A percentile compares a stretch with the other conserved stretches of the same genome.
Conservation (phyloP, 441 rosid genomes). For the Aleurites moluccanus region DNA sequence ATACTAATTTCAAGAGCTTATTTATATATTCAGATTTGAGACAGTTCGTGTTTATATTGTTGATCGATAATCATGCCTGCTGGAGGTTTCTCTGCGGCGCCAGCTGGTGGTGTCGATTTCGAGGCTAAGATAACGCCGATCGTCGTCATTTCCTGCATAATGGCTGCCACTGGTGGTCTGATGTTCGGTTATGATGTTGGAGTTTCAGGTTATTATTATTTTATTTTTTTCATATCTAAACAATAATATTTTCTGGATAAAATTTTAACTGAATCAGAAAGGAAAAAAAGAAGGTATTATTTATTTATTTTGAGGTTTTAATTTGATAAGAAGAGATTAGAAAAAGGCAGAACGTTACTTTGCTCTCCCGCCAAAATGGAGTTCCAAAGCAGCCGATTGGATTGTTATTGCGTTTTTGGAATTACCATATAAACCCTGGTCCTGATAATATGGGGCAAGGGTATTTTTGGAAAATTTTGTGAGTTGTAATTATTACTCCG, state of each 20-base stretch:
- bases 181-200: conserved; percentile 95
- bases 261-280: background rate
- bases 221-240: background rate
- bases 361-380: conserved; percentile 28
- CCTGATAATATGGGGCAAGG: background rate
- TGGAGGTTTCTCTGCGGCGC: conserved; percentile 58
- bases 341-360: too few relatives aligned
- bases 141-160: conserved; percentile 76
- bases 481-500: too few relatives aligned
- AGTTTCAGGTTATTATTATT: conserved; percentile 54
- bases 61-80: conserved; percentile 47
- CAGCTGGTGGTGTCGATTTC: conserved; percentile 59
- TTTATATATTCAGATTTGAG: too few relatives aligned
- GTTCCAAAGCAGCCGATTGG: background rate
- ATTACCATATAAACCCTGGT: background rate
- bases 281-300: background rate
- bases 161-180: conserved; percentile 95
- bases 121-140: conserved; percentile 89
- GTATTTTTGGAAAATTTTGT: conserved; percentile 12
- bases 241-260: background rate
- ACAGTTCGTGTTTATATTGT: background rate
- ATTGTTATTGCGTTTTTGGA: background rate
- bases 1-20: too few relatives aligned
- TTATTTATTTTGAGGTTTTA: background rate
- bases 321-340: background rate